Base-by-base conservation (phyloP, 352 stramenopile genomes). In the Phytophthora citricola region DNA sequence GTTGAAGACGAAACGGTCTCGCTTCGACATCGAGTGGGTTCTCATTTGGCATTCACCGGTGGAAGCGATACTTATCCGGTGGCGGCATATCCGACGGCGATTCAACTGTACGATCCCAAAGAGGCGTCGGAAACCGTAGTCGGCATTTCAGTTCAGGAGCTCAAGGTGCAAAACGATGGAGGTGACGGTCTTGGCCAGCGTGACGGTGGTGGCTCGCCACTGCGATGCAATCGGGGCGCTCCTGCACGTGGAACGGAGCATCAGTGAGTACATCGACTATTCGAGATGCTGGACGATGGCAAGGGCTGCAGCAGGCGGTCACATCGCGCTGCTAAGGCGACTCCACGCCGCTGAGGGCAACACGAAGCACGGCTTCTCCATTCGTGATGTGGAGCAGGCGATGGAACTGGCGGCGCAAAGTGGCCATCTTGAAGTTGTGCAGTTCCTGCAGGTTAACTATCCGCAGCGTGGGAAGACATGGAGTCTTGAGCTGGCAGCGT, bases 191-290 rank as follows among this genome's bases (percentile, higher is more conserved):
- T 52, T 73, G 39, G 12, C 58, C 17, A 73, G 51, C 26, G 65
- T 73, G 24, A 20, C 53, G 11, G 58, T 45, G 46, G 24, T 73
- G 5, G 40, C 58, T 56, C 58, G 65, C 22, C 52, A 69, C 22
- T 45, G 24, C 14, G 58, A 73, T 11, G 52, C 58, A 4, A 46
- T 73, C 7, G 65, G 45, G 5, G 45, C 44, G 1, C 65, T 73
- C n/a, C 27, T 58, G 10, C 65, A 73, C 40, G 58, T 73, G 7
- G 20, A 61, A 48, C 45, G 24, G 15, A 49, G n/a, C 46, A 61
- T 73, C 40, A 73, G 65, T 31, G 58, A 69, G 14, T 65, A 17
- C 29, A 48, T 69, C 45, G 65, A 73, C 65, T 73, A 73, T 44
- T 69, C 65, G 11, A 58, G 14, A 36, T 57, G 45, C 52, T 73